phyloP scores from a whole-genome alignment of 2,329 filamentous ascomycete genomes.

The Pseudonectria buxi region DNA sequence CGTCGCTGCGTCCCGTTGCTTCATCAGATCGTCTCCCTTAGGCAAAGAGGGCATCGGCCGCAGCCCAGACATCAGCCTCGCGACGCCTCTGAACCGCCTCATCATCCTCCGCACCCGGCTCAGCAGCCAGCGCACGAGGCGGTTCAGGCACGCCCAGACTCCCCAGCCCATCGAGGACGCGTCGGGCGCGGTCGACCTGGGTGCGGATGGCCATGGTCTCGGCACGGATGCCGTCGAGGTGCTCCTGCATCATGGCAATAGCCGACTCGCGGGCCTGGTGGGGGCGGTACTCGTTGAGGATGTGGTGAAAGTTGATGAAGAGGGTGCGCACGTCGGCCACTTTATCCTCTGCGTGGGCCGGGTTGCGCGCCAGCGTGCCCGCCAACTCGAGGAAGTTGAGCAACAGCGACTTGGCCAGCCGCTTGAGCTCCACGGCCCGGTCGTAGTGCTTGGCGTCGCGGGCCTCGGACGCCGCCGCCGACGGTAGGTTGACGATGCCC shows the following conservation, averaged over 20 bases:
- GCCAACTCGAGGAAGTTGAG: conserved; percentile 84
- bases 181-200: conserved; percentile 65
- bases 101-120: conserved; percentile 7
- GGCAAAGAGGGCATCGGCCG: conserved; percentile 35
- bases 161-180: conserved; percentile 63
- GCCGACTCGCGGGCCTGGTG: conserved; percentile 87
- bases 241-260: conserved; percentile 81
- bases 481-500: conserved; percentile 59
- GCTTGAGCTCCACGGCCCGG: conserved; percentile 62
- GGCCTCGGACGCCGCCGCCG: conserved; percentile 33
- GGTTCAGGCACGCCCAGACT: conserved; percentile 34
- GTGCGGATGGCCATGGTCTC: conserved; percentile 66
- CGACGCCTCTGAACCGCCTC: conserved; percentile 14
- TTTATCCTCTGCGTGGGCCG: conserved; percentile 56
- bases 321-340: conserved; percentile 72
- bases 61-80: conserved; percentile 35
- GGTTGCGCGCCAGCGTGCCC: conserved; percentile 36
- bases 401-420: conserved; percentile 75
- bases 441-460: conserved; percentile 52
- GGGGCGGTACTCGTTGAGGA: conserved; percentile 89
- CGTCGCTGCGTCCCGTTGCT: too few species aligned
- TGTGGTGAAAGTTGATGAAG: conserved; percentile 85
- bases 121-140: conserved; percentile 11
- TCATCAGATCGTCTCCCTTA: conserved; percentile 12
- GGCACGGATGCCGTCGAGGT: conserved; percentile 62